phyloP scores from a whole-genome alignment of 202 grass and related monocot genomes.

The Eragrostis tef region DNA sequence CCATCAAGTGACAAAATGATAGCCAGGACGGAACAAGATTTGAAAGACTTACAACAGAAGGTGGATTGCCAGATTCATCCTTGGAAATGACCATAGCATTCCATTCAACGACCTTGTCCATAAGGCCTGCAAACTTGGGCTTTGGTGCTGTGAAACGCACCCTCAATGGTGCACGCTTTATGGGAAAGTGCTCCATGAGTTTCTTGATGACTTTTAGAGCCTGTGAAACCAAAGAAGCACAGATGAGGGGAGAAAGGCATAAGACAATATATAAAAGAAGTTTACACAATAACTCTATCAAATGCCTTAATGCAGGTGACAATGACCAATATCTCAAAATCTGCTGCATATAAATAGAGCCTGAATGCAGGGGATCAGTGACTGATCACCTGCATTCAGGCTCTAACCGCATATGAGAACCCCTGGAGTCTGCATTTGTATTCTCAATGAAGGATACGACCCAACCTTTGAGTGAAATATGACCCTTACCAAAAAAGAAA shows the following conservation, averaged over 20 bases:
- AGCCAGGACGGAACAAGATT: neutral
- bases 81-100: conserved; percentile 69
- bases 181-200: conserved; percentile 69
- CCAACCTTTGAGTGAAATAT: neutral
- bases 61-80: conserved; percentile 62
- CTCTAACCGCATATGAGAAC: no score
- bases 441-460: no score
- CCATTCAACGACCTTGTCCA: conserved; percentile 70
- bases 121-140: conserved; percentile 62
- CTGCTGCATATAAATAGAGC: no score
- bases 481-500: neutral
- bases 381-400: no score
- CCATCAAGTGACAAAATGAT: neutral
- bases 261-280: neutral
- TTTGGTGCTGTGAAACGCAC: conserved; percentile 73
- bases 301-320: neutral
- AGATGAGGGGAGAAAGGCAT: neutral
- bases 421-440: no score
- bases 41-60: conserved; percentile 67
- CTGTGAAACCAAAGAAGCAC: conserved; percentile 38
- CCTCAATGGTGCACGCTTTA: conserved; percentile 83
- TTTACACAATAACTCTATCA: neutral
- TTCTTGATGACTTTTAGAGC: conserved; percentile 86
- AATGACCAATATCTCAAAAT: neutral
- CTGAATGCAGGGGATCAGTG: no score